Base-by-base conservation (phyloP, 2,329 filamentous ascomycete genomes). In the Fusarium tupiense region DNA sequence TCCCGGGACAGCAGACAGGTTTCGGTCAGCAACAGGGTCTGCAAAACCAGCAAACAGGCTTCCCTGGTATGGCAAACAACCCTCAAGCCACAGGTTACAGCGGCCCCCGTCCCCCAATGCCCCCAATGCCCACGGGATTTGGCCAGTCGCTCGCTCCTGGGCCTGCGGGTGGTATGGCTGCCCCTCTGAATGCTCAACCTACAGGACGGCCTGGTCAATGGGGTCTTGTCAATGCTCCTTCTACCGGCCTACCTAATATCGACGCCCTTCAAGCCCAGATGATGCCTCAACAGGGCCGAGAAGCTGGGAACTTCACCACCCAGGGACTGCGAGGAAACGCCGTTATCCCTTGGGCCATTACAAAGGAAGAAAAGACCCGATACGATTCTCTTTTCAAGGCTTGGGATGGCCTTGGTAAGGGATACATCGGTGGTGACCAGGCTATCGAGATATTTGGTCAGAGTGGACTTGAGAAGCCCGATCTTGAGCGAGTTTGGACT, bases 401-500 rank as follows among this genome's bases (percentile, higher is more conserved):
- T 10, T 99, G 96, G 96, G 96, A 99, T 84, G 96, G 96, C 6
- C 90, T 99, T 73, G 90, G 91, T 72, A 98, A 97, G 83, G 96
- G 96, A 1, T 98, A 92, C 79, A 97, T 99, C 80, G 93, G 91
- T 53, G 96, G 96, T 60, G 93, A 94, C 76, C 94, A 96, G 77
- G 96, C 96, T 20, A 96, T 98, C 80, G 96, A 99, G 83, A 97
- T 99, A 69, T 96, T 99, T 82, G 94, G 95, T 14, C 96, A 99
- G 82, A 98, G 95, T 85, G 96, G 96, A 47, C 86, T 99, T 37
- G 94, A 96, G 54, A 97, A 97, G 83, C 87, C 92, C 33, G 96
- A 98, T 77, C 86, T 99, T 43, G 96, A 98, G 83, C 90, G 93
- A 38, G 92, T 98, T 58, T 99, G 96, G 96, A 98, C 96, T 16